Evolutionary conservation across 306 rosid species (phyloP).

Genomic region (Astragalus glycyphyllos): DNA sequence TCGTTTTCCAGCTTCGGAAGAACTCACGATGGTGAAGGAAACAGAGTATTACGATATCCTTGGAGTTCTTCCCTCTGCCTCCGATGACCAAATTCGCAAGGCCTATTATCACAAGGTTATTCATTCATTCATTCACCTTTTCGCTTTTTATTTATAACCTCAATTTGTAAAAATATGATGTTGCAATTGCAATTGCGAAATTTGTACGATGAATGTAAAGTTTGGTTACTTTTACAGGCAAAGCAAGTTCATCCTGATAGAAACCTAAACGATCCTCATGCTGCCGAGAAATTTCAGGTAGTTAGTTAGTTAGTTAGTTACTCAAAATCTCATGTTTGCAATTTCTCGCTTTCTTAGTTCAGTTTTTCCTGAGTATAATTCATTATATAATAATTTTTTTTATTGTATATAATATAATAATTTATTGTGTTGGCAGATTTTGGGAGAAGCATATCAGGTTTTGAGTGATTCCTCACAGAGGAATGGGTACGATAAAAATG

Average conservation of each 20-base stretch:
- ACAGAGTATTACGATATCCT: slow-evolving; percentile 86
- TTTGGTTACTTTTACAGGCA: slow-evolving; percentile 58
- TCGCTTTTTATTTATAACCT: not conserved
- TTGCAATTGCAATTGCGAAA: not conserved
- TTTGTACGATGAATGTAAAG: not conserved
- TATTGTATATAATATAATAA: not conserved
- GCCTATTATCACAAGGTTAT: slow-evolving; percentile 87
- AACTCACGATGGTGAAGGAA: slow-evolving; percentile 72
- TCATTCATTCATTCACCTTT: not conserved
- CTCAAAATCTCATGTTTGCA: no score
- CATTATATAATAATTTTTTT: not conserved
- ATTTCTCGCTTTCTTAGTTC: not conserved
- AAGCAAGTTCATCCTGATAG: slow-evolving; percentile 97
- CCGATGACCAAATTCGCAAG: slow-evolving; percentile 84
- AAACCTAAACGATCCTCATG: slow-evolving; percentile 84
- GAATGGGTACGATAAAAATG: slow-evolving; percentile 80
- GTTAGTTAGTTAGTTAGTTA: no score
- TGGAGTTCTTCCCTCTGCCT: slow-evolving; percentile 67
- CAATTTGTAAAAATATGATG: not conserved
- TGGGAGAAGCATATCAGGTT: slow-evolving; percentile 94
- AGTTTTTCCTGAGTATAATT: not conserved
- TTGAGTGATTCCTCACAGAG: slow-evolving; percentile 84
- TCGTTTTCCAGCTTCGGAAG: not conserved
- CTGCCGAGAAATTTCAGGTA: slow-evolving; percentile 78
- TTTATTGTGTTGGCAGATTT: slow-evolving; percentile 49